Conservation (phyloP, 805 yeast genomes). For the Saccharomycopsis sp. region DNA sequence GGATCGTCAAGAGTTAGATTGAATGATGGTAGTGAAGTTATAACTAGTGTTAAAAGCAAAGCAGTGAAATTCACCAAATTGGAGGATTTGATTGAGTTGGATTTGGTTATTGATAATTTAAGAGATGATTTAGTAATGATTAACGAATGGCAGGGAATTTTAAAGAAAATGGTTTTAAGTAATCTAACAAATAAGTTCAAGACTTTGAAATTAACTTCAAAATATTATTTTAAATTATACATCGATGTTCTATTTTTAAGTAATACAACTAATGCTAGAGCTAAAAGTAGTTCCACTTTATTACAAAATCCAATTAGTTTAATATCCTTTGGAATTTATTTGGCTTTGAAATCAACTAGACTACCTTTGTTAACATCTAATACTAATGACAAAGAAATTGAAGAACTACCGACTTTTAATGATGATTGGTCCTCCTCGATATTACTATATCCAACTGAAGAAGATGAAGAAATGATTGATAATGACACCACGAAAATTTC, state of each 20-base stretch:
- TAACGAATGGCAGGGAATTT: conserved; percentile 47
- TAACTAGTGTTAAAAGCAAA: conserved; percentile 81
- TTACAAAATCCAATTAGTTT: conserved; percentile 51
- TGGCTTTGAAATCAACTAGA: conserved; percentile 70
- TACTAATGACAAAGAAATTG: conserved; percentile 39
- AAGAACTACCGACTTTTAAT: conserved; percentile 79
- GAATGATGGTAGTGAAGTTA: conserved; percentile 87
- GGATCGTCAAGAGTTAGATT: conserved; percentile 86
- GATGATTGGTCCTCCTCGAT: conserved; percentile 66
- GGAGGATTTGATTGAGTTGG: conserved; percentile 53
- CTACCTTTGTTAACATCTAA: conserved; percentile 66
- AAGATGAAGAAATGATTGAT: background rate
- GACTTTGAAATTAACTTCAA: conserved; percentile 53
- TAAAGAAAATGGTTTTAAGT: conserved; percentile 42
- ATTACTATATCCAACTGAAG: conserved; percentile 31
- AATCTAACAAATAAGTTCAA: conserved; percentile 27
- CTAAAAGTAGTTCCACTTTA: conserved; percentile 7
- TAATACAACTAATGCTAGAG: conserved; percentile 29
- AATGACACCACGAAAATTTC: conserved; percentile 17
- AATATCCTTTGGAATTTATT: conserved; percentile 67
- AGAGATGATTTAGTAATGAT: conserved; percentile 72
- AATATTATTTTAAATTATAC: conserved; percentile 64
- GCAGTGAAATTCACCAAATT: conserved; percentile 41
- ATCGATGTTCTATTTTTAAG: conserved; percentile 76
- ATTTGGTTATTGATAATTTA: conserved; percentile 69